Percentiles rank a stretch among this genome's conserved stretches.
These are phyloP conservation scores for Davidsoniella neocaledoniae DNA, from an alignment of 2,329 filamentous ascomycete genomes.

Conservation along the genomic window DNA sequence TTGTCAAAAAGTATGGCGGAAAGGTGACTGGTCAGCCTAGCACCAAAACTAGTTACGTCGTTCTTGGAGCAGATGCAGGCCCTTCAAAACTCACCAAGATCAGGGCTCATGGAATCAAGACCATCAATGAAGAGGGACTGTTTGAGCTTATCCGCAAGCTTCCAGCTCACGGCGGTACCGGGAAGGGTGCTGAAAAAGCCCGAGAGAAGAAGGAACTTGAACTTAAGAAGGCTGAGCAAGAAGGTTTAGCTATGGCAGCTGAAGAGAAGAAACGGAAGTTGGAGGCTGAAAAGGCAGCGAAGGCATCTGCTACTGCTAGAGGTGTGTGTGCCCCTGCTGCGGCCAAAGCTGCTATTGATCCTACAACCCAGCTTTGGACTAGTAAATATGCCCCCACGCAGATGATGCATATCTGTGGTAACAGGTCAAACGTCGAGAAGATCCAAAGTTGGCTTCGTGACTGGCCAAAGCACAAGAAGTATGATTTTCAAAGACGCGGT, in stretches of 20 bases:
- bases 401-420: conserved; percentile 81
- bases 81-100: conserved; percentile 89
- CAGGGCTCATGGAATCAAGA: conserved; percentile 60
- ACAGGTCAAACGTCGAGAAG: conserved; percentile 78
- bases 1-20: conserved; percentile 88
- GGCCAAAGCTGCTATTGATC: conserved; percentile 22
- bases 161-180: conserved; percentile 72
- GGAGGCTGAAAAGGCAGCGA: conserved; percentile 35
- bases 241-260: conserved; percentile 70
- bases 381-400: conserved; percentile 84
- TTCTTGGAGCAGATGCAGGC: conserved; percentile 79
- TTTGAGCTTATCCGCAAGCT: conserved; percentile 69
- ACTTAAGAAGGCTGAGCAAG: conserved; percentile 62
- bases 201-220: conserved; percentile 75
- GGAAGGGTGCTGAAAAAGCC: conserved; percentile 72
- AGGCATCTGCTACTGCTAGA: conserved; percentile 21
- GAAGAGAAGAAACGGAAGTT: conserved; percentile 49
- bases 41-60: conserved; percentile 84
- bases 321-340: conserved; percentile 24
- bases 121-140: conserved; percentile 83
- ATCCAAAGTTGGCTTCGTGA: conserved; percentile 74
- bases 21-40: conserved; percentile 77
- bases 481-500: conserved; percentile 66
- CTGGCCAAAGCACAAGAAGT: conserved; percentile 65
- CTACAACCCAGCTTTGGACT: conserved; percentile 65